These are phyloP conservation scores for Graphium sp. DNA, from an alignment of 2,329 filamentous ascomycete species.

Conservation along the genomic window DNA sequence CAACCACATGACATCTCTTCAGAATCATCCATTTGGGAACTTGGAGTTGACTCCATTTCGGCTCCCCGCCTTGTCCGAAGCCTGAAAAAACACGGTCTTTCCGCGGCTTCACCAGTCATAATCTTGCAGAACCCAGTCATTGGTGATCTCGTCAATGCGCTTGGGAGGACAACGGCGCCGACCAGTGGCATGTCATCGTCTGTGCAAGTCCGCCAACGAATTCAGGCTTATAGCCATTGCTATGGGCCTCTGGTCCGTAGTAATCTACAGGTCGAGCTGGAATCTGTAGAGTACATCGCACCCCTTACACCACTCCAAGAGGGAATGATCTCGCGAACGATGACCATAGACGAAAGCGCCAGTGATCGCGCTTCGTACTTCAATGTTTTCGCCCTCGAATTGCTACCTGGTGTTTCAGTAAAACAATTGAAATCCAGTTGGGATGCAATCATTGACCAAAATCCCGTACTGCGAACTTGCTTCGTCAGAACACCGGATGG, in stretches of 20 bases:
- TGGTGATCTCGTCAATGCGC: slow-evolving; percentile 22
- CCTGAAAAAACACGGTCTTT: slow-evolving; percentile 47
- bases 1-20: slow-evolving; percentile 24
- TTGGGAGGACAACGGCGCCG: slow-evolving; percentile 12
- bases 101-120: slow-evolving; percentile 41
- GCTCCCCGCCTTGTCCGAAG: slow-evolving; percentile 51
- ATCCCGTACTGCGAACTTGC: slow-evolving; percentile 53
- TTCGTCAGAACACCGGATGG: slow-evolving; percentile 64
- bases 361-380: slow-evolving; percentile 49
- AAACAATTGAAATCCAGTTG: slow-evolving; percentile 38
- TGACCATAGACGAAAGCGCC: slow-evolving; percentile 27
- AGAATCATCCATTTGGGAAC: slow-evolving; percentile 59
- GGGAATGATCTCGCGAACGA: slow-evolving; percentile 62
- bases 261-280: slow-evolving; percentile 28
- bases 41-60: slow-evolving; percentile 80
- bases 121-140: slow-evolving; percentile 48
- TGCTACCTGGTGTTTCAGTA: slow-evolving; percentile 27
- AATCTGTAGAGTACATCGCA: slow-evolving; percentile 52
- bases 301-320: slow-evolving; percentile 79
- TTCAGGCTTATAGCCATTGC: slow-evolving; percentile 47
- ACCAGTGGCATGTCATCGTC: too few species aligned
- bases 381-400: slow-evolving; percentile 49
- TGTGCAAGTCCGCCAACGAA: slow-evolving; percentile 40
- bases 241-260: slow-evolving; percentile 35
- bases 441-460: slow-evolving; percentile 26